Percentiles rank a stretch among this genome's conserved stretches.
phyloP scores from a whole-genome alignment of 2,329 filamentous ascomycete genomes.

The Talaromyces funiculosus region DNA sequence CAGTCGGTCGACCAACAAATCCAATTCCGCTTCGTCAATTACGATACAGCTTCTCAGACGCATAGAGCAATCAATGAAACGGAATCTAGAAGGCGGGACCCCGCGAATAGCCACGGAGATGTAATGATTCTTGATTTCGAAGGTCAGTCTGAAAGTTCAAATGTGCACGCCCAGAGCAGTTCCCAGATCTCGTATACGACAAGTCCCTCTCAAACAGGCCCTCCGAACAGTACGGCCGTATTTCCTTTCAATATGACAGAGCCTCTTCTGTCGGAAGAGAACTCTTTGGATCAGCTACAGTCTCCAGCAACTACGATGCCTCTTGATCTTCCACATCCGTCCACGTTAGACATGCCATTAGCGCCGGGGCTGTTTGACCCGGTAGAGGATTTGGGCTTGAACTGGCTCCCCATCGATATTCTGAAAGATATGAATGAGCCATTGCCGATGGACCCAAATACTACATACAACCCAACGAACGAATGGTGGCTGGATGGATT shows the following conservation, averaged over 20 bases:
- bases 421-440: slow-evolving; percentile 19
- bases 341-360: slow-evolving; percentile 21
- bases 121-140: background rate
- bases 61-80: background rate
- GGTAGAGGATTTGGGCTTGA: slow-evolving; percentile 27
- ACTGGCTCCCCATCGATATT: slow-evolving; percentile 34
- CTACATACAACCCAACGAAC: slow-evolving; percentile 19
- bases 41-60: background rate
- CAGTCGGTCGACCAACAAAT: slow-evolving; percentile 20
- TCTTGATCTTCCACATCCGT: slow-evolving; percentile 19
- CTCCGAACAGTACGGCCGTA: background rate
- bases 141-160: background rate
- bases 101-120: background rate
- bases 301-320: slow-evolving; percentile 6
- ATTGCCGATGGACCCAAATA: slow-evolving; percentile 12
- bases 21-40: slow-evolving; percentile 19
- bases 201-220: slow-evolving; percentile 13
- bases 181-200: slow-evolving; percentile 13
- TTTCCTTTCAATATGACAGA: background rate
- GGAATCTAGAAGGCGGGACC: background rate
- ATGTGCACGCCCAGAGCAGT: slow-evolving; percentile 11
- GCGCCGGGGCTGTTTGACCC: slow-evolving; percentile 24
- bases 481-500: slow-evolving; percentile 17
- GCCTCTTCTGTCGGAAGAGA: background rate
- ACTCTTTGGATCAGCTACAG: background rate